These are phyloP conservation scores for Groenewaldozyma auringiensis DNA, from an alignment of 1,139 yeast genomes.

Conservation along the genomic window DNA sequence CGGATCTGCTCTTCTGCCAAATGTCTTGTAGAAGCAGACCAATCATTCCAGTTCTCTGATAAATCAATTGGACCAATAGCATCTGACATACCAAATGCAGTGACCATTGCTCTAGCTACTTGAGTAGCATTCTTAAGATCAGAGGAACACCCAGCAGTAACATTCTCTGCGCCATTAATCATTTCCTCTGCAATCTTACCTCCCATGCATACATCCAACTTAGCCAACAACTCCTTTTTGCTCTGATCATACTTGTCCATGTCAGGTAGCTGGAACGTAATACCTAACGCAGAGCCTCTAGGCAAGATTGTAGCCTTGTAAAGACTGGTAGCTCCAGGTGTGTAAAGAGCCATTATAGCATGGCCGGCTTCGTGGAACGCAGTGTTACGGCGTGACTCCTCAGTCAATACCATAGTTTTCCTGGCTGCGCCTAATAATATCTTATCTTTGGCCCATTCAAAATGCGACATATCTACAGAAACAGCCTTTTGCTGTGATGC, in stretches of 20 bases:
- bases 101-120: slow-evolving; percentile 95
- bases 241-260: slow-evolving; percentile 97
- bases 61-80: slow-evolving; percentile 86
- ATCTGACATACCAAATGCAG: slow-evolving; percentile 94
- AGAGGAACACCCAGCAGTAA: slow-evolving; percentile 89
- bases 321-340: slow-evolving; percentile 91
- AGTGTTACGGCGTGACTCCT: slow-evolving; percentile 85
- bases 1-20: slow-evolving; percentile 91
- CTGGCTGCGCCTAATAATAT: slow-evolving; percentile 97
- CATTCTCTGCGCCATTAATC: slow-evolving; percentile 83
- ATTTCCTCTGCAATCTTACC: slow-evolving; percentile 96
- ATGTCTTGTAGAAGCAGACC: slow-evolving; percentile 86
- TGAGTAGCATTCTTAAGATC: slow-evolving; percentile 85
- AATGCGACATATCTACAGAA: slow-evolving; percentile 81
- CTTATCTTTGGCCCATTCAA: slow-evolving; percentile 99
- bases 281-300: slow-evolving; percentile 92
- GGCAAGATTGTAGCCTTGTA: slow-evolving; percentile 97
- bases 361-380: slow-evolving; percentile 99
- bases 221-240: slow-evolving; percentile 78
- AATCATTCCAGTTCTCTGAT: slow-evolving; percentile 79
- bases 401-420: slow-evolving; percentile 94
- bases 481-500: slow-evolving; percentile 92
- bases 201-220: slow-evolving; percentile 97
- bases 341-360: slow-evolving; percentile 93
- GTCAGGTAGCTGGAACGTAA: slow-evolving; percentile 95